Conservation (phyloP, 1,284 basidiomycete species). For the Paramarasmius palmivorus region DNA sequence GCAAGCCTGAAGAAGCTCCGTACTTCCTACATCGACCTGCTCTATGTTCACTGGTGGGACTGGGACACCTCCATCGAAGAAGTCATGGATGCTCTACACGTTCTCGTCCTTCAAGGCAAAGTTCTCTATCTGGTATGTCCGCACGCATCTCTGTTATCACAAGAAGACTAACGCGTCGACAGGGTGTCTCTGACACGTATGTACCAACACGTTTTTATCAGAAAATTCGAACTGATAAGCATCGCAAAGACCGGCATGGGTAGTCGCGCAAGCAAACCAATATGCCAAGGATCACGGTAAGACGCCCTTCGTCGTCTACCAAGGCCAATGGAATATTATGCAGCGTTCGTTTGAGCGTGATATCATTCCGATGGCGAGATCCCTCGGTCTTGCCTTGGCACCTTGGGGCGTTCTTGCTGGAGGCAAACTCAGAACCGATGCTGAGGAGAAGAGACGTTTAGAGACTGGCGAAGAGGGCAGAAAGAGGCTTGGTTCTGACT, state of each 20-base stretch:
- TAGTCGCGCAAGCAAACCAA: slow-evolving; percentile 50
- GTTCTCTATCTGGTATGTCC: slow-evolving; percentile 48
- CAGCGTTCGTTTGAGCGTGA: slow-evolving; percentile 51
- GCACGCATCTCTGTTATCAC: neutral
- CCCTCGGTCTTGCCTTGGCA: slow-evolving; percentile 40
- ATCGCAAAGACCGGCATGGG: slow-evolving; percentile 52
- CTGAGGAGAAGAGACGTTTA: slow-evolving; percentile 31
- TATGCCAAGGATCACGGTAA: slow-evolving; percentile 47
- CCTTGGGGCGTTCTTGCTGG: slow-evolving; percentile 43
- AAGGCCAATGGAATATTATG: slow-evolving; percentile 51
- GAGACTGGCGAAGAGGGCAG: slow-evolving; percentile 36
- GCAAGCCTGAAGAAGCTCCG: slow-evolving; percentile 56
- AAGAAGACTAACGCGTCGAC: neutral
- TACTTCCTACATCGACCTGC: slow-evolving; percentile 54
- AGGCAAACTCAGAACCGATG: slow-evolving; percentile 37
- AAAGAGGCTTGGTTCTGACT: slow-evolving; percentile 18
- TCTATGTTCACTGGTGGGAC: slow-evolving; percentile 60
- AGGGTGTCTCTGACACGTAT: slow-evolving; percentile 36
- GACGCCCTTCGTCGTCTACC: slow-evolving; percentile 52
- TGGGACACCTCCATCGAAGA: slow-evolving; percentile 54
- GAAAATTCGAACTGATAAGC: too few relatives aligned
- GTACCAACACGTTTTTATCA: too few relatives aligned
- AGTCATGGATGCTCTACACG: slow-evolving; percentile 52
- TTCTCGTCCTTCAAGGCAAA: slow-evolving; percentile 43
- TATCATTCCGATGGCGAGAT: slow-evolving; percentile 53